Percentiles rank a stretch among this genome's conserved stretches.
Evolutionary conservation across 2,329 filamentous ascomycete genomes (phyloP).

Genomic region (Verticillium isaacii): DNA sequence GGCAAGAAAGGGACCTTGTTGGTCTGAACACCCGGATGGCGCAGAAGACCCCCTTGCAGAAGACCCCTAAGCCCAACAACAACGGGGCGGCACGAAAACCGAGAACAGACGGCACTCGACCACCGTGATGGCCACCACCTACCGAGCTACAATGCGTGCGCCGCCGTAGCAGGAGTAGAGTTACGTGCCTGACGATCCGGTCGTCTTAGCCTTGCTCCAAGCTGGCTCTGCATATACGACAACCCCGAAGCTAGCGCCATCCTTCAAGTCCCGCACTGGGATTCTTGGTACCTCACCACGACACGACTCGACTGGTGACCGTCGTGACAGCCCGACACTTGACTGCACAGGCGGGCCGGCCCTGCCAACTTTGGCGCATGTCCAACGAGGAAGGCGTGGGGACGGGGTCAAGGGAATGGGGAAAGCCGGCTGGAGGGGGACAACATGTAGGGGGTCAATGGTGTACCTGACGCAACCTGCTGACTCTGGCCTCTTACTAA

Average conservation of each 20-base stretch:
- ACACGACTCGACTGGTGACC: not conserved
- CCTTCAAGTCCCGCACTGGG: not conserved
- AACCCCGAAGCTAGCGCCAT: not conserved
- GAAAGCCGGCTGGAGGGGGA: not conserved
- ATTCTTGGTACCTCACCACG: not conserved
- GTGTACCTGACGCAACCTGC: not conserved
- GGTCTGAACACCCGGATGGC: not conserved
- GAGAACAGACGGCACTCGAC: not conserved
- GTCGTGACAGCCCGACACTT: not conserved
- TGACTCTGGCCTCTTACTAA: not conserved
- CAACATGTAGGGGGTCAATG: not conserved
- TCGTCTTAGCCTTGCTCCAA: not conserved
- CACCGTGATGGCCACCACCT: not conserved
- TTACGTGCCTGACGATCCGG: not conserved
- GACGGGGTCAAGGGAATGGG: not conserved
- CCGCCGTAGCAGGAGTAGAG: not conserved
- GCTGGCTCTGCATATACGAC: not conserved
- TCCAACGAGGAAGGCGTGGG: not conserved
- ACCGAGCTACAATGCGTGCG: not conserved
- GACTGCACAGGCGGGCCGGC: not conserved
- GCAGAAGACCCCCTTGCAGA: not conserved
- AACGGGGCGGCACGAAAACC: not conserved
- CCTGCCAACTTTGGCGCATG: not conserved
- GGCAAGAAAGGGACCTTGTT: not conserved
- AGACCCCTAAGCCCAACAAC: not conserved